These are phyloP conservation scores for Salix purpurea DNA, from an alignment of 345 rosid genomes.

Conservation along the genomic window DNA sequence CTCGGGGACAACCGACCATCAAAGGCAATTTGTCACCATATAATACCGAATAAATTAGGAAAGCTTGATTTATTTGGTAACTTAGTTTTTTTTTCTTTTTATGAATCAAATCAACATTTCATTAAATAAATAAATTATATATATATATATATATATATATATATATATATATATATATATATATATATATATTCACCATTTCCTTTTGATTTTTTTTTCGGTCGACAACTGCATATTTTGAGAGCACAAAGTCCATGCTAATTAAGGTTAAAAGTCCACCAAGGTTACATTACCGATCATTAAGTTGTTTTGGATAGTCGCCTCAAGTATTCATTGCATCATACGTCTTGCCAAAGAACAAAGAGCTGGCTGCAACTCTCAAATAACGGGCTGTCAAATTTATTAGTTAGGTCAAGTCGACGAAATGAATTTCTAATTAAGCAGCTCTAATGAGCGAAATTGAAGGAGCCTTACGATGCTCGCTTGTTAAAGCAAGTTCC, in stretches of 20 bases:
- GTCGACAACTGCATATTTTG: not conserved
- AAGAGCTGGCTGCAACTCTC: not conserved
- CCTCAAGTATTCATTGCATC: not conserved
- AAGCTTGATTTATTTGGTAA: too few relatives aligned
- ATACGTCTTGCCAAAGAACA: not conserved
- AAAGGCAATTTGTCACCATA: not conserved
- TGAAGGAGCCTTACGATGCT: not conserved
- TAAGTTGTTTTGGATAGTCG: not conserved
- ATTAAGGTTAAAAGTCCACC: not conserved
- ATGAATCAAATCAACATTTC: too few relatives aligned
- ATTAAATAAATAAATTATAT: too few relatives aligned
- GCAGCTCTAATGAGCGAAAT: not conserved
- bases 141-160: too few relatives aligned
- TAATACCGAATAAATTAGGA: not conserved
- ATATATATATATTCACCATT: too few relatives aligned
- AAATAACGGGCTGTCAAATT: too few relatives aligned
- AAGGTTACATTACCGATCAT: not conserved
- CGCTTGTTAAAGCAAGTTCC: not conserved
- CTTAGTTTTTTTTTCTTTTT: too few relatives aligned
- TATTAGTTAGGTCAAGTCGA: too few relatives aligned
- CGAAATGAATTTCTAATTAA: not conserved
- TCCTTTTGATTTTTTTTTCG: too few relatives aligned
- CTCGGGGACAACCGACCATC: constrained; percentile 4
- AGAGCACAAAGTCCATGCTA: not conserved
- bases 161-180: too few relatives aligned